phyloP scores from a whole-genome alignment of 75 land plant genomes.

The Picea sitchensis region DNA sequence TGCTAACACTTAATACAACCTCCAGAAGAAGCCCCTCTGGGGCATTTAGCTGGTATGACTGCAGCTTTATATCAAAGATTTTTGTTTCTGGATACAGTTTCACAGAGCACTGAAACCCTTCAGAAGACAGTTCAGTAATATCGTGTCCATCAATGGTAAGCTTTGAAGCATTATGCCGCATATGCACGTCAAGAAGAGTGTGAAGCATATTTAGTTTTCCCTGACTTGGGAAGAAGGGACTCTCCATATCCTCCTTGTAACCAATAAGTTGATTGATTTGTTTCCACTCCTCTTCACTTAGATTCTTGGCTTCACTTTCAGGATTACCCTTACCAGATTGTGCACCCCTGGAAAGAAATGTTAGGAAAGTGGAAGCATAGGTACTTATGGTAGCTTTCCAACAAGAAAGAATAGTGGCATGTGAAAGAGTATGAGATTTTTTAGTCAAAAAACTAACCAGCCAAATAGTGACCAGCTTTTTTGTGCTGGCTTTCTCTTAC shows the following conservation, averaged over 20 bases:
- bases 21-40: constrained; percentile 96
- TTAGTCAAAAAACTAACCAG: constrained; percentile 36
- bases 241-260: constrained; percentile 68
- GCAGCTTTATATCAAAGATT: constrained; percentile 64
- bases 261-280: constrained; percentile 82
- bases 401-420: not conserved
- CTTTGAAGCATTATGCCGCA: constrained; percentile 91
- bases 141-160: constrained; percentile 41
- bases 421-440: not conserved
- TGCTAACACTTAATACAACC: constrained; percentile 37
- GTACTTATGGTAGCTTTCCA: not conserved
- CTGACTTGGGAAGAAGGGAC: constrained; percentile 25
- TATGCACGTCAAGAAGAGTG: constrained; percentile 63
- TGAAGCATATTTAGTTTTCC: constrained; percentile 55
- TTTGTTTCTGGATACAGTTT: constrained; percentile 71
- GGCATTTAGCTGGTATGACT: constrained; percentile 69
- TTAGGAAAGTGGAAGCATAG: not conserved
- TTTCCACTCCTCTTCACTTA: constrained; percentile 86
- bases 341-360: not conserved
- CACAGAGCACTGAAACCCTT: constrained; percentile 54
- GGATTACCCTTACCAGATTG: constrained; percentile 38
- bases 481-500: constrained; percentile 35
- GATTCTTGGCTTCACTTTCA: constrained; percentile 26
- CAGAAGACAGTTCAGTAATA: constrained; percentile 81
- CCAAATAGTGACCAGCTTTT: constrained; percentile 90